These are phyloP conservation scores for Kokia cookei DNA, from an alignment of 441 rosid species.

Conservation along the genomic window DNA sequence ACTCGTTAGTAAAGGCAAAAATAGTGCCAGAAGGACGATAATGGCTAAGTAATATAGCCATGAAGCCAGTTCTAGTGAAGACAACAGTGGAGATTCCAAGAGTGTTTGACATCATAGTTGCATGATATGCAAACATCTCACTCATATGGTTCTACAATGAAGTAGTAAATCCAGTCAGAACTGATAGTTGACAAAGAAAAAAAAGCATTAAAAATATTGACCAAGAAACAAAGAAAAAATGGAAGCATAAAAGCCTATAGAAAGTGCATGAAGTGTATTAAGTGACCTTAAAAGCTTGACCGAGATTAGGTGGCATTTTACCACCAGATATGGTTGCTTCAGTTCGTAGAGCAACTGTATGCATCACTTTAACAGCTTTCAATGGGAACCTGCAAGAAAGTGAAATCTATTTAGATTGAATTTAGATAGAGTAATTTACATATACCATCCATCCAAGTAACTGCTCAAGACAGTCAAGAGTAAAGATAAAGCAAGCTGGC, in stretches of 20 bases:
- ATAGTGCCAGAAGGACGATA: constrained; percentile 96
- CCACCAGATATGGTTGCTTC: constrained; percentile 82
- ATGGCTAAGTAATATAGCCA: constrained; percentile 87
- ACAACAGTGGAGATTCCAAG: constrained; percentile 94
- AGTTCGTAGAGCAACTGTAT: constrained; percentile 81
- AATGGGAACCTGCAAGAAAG: constrained; percentile 63
- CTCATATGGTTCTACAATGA: constrained; percentile 86
- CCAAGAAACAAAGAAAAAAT: background rate
- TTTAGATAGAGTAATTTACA: background rate
- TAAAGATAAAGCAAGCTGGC: background rate
- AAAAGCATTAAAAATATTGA: background rate
- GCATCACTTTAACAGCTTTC: constrained; percentile 98
- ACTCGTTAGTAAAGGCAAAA: constrained; percentile 97
- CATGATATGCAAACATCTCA: constrained; percentile 99
- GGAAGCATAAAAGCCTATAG: background rate
- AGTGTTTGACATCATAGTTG: constrained; percentile 99
- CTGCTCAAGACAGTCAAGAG: background rate
- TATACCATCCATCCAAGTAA: background rate
- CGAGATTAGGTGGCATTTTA: constrained; percentile 84
- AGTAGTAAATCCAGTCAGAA: constrained; percentile 10
- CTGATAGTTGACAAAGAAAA: constrained; percentile 8
- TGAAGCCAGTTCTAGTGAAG: constrained; percentile 94
- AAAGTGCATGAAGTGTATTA: background rate
- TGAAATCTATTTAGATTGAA: background rate
- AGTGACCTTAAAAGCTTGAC: constrained; percentile 86